Evolutionary conservation across 106 monocot genomes (phyloP), one percentile per base, ranked within the genome.

Genomic region (Narthecium ossifragum): DNA sequence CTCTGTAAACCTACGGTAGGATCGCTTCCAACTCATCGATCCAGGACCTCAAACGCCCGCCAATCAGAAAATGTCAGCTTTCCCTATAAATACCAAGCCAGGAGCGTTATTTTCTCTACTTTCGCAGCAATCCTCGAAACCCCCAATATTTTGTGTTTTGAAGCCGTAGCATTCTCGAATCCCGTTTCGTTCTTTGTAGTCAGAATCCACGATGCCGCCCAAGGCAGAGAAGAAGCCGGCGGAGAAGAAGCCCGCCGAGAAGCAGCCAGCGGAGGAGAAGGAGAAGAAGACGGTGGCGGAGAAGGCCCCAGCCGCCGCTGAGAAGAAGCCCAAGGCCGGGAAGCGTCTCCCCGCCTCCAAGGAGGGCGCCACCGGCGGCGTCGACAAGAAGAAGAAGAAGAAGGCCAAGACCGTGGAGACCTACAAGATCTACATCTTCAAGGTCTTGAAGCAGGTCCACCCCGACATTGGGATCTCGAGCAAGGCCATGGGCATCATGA

Each of bases 341-440:
- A 75, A 75, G 51, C 56, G 68, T 0, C 46, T 75, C 8, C 75
- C 75, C 2, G 11, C n/a, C n/a, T 60, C 74, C 31, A 73, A 73
- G 31, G 73, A 73, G 13, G 61, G 53, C 2, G 31, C n/a, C 25
- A 23, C 14, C 5, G 70, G 18, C 40, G 18, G 53, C 9, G 31
- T 53, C 29, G 75, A 61, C 39, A 69, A 64, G 46, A 63, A 63
- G 73, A 75, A 75, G 75, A 75, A 59, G 63, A 75, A 57, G 62
- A 75, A 53, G 76, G 46, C 51, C 28, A 78, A 71, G 83, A 79
- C 28, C 26, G 31, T 46, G 24, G 92, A 93, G 78, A 88, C 92
- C 2, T 93, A 93, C 85, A 93, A 93, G 81, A 93, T 88, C 72
- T 93, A 93, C 85, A 93, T 93, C 65, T 93, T 93, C 85, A 93